These are phyloP conservation scores for Taxillus chinensis DNA, from an alignment of 164 flowering plant species.

Conservation along the genomic window DNA sequence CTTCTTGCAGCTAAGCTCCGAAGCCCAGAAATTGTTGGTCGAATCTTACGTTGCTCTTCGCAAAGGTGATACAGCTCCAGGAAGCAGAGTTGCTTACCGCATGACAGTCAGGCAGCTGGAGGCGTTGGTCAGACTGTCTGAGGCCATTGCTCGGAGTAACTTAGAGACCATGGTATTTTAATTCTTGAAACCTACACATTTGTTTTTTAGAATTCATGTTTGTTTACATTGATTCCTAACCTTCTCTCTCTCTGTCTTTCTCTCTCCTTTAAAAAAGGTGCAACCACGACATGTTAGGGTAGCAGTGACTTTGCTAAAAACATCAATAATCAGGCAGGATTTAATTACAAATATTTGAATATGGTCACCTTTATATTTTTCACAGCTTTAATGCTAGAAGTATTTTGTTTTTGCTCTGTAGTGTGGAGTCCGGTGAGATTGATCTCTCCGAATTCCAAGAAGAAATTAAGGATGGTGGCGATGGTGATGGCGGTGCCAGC, in stretches of 20 bases:
- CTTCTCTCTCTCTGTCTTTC: not conserved
- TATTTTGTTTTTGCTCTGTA: constrained; percentile 20
- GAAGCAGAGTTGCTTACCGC: constrained; percentile 89
- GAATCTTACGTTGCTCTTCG: constrained; percentile 94
- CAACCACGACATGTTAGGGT: constrained; percentile 60
- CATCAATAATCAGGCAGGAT: constrained; percentile 79
- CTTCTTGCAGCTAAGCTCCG: constrained; percentile 48
- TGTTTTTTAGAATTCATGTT: not conserved
- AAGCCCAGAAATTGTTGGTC: constrained; percentile 74
- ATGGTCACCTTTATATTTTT: not conserved
- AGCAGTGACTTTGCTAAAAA: constrained; percentile 73
- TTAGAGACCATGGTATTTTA: constrained; percentile 57
- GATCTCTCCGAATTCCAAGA: constrained; percentile 93
- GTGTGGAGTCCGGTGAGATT: constrained; percentile 91
- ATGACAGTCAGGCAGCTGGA: constrained; percentile 99
- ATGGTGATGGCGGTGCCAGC: constrained; percentile 14
- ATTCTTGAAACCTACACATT: not conserved
- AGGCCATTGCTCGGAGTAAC: constrained; percentile 80
- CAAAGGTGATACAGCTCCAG: constrained; percentile 83
- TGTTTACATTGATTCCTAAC: not conserved
- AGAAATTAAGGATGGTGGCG: constrained; percentile 21
- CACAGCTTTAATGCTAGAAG: not conserved
- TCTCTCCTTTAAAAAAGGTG: constrained; percentile 31
- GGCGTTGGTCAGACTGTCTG: constrained; percentile 84
- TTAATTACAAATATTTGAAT: no score